Percentiles rank a stretch among this genome's conserved stretches.
Evolutionary conservation across 169 alveolate genomes (phyloP).

Genomic region (Babesia ovis): DNA sequence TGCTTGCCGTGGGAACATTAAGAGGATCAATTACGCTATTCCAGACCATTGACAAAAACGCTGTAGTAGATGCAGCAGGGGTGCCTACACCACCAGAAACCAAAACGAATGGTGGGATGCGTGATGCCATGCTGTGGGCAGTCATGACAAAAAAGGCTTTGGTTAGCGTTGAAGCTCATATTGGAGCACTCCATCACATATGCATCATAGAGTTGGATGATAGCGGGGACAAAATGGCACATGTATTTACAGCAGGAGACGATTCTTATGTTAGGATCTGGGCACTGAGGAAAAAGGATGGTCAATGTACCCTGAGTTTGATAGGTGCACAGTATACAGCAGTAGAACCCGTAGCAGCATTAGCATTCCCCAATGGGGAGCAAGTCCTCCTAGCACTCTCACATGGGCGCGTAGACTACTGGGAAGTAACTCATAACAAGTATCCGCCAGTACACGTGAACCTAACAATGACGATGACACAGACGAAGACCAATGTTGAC

Average conservation of each 20-base stretch:
- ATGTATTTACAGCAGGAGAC: background rate
- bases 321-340: background rate
- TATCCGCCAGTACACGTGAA: background rate
- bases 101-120: background rate
- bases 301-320: background rate
- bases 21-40: background rate
- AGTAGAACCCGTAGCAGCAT: background rate
- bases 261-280: conserved; percentile 11
- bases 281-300: background rate
- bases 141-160: background rate
- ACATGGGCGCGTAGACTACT: conserved; percentile 27
- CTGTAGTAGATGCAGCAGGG: background rate
- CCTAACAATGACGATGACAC: background rate
- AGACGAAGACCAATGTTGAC: background rate
- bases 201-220: background rate
- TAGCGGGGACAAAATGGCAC: background rate
- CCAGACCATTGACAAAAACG: background rate
- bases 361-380: background rate
- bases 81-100: background rate
- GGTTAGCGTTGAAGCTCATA: conserved; percentile 5
- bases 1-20: conserved; percentile 6
- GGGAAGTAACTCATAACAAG: conserved; percentile 1
- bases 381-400: conserved; percentile 19
- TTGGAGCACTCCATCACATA: background rate
- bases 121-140: conserved; percentile 15